Percentiles rank a stretch among this genome's conserved stretches.
These are phyloP conservation scores for Rhododendron ovatum DNA, from an alignment of 148 eudicot genomes.

Conservation along the genomic window DNA sequence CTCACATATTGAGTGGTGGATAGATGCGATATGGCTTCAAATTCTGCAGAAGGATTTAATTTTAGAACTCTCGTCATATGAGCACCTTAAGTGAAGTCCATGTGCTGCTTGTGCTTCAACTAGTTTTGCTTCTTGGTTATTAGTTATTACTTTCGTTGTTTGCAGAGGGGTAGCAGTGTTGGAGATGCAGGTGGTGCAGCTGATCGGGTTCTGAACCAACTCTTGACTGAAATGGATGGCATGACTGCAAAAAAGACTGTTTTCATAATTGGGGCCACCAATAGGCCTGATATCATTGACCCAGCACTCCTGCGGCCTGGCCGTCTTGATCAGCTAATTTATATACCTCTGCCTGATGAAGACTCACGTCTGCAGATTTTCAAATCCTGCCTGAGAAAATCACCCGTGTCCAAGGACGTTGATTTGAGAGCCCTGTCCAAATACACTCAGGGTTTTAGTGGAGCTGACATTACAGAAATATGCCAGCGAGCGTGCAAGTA, in stretches of 20 bases:
- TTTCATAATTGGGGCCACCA: slow-evolving; percentile 50
- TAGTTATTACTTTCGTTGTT: neutral
- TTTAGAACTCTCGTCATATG: neutral
- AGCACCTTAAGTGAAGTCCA: neutral
- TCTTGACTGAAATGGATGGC: slow-evolving; percentile 56
- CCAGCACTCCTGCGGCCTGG: slow-evolving; percentile 52
- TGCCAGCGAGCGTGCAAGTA: slow-evolving; percentile 56
- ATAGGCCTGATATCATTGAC: slow-evolving; percentile 52
- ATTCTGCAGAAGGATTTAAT: neutral
- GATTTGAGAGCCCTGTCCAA: slow-evolving; percentile 48
- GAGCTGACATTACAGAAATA: slow-evolving; percentile 47
- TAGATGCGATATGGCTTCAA: neutral
- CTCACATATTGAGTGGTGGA: neutral
- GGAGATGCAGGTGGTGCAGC: slow-evolving; percentile 61
- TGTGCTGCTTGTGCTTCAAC: neutral
- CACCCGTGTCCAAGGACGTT: slow-evolving; percentile 45
- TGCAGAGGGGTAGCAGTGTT: slow-evolving; percentile 44
- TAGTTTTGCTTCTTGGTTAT: neutral
- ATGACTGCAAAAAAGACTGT: slow-evolving; percentile 53
- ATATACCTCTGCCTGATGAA: slow-evolving; percentile 52
- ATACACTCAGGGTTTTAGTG: slow-evolving; percentile 49
- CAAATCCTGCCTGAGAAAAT: slow-evolving; percentile 48
- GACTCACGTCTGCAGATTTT: slow-evolving; percentile 43
- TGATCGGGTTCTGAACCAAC: slow-evolving; percentile 50
- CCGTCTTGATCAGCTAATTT: slow-evolving; percentile 51